Evolutionary conservation across 1,284 basidiomycete genomes (phyloP), one percentile per base, ranked within the genome.

Genomic region (Schizophyllum amplum): DNA sequence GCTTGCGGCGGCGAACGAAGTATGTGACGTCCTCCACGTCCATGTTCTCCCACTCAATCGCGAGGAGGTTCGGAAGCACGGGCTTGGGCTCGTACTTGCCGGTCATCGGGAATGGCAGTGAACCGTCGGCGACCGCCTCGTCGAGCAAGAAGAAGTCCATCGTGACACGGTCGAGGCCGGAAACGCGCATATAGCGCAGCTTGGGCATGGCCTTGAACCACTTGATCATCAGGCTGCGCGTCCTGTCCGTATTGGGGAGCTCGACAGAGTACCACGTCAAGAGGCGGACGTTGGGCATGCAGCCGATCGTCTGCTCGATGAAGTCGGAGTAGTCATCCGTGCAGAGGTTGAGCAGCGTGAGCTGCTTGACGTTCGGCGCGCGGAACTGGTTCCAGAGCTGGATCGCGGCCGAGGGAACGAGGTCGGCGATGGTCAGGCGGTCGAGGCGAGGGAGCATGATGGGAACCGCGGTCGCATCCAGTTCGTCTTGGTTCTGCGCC

Each of bases 171-270:
- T 42, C 68, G 57, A 79, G 63, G 52, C 69, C 67, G 24, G 75
- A 73, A 22, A 83, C 60, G 24, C 80, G 77, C 27, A 83, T 68
- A 64, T 78, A 80, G 53, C 65, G 68, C 26, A 86, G 64, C 23
- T 70, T 65, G 13, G 81, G 81, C 75, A 85, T 80, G 21, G 80
- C 75, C 49, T 75, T 67, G 47, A 85, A 64, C 75, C 77, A 81
- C 51, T 70, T 71, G 48, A 79, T 67, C 59, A 82, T 64, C 26
- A 65, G 60, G 33, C 61, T 57, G 53, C 62, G 61, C 24, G 68
- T 69, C 46, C 22, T 21, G 17, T 60, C 47, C 22, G 59, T 65
- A 47, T 63, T 60, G 24, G 63, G 58, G 26, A 75, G 57, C 24
- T 79, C 69, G 33, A 81, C 58, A 20, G 69, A 67, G 62, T 77